Percentiles rank a stretch among this genome's conserved stretches.
These are phyloP conservation scores for Pterulicium gracile DNA, from an alignment of 1,284 basidiomycete species.

Conservation along the genomic window DNA sequence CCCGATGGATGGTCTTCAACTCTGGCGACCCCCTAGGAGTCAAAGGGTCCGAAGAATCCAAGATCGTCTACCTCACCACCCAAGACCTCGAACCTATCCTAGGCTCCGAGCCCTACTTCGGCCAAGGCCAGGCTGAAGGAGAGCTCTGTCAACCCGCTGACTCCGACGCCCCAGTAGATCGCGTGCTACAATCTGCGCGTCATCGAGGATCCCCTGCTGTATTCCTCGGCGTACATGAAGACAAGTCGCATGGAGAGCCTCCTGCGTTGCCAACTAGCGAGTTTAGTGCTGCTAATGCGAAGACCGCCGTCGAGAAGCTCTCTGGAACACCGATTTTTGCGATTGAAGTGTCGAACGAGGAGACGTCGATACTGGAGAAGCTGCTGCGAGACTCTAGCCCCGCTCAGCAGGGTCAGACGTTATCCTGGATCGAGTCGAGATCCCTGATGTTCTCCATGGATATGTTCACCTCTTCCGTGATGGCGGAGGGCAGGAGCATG, in stretches of 20 bases:
- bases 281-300: conserved; percentile 31
- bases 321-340: conserved; percentile 73
- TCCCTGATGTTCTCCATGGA: conserved; percentile 44
- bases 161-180: conserved; percentile 30
- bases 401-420: conserved; percentile 24
- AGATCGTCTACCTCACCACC: conserved; percentile 43
- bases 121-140: conserved; percentile 49
- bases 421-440: conserved; percentile 64
- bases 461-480: conserved; percentile 56
- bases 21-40: conserved; percentile 51
- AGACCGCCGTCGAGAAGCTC: conserved; percentile 42
- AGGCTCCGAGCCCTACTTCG: conserved; percentile 45
- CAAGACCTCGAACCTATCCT: conserved; percentile 43
- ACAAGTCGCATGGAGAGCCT: not conserved
- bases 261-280: conserved; percentile 53
- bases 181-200: conserved; percentile 41
- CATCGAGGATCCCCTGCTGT: conserved; percentile 39
- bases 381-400: conserved; percentile 30
- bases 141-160: conserved; percentile 26
- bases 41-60: conserved; percentile 13
- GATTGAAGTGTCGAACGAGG: conserved; percentile 54
- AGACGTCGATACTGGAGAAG: conserved; percentile 30
- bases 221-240: conserved; percentile 71
- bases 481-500: conserved; percentile 70
- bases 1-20: conserved; percentile 71